These are phyloP conservation scores for Tripterygium wilfordii DNA, from an alignment of 177 flowering plant species.

Conservation along the genomic window DNA sequence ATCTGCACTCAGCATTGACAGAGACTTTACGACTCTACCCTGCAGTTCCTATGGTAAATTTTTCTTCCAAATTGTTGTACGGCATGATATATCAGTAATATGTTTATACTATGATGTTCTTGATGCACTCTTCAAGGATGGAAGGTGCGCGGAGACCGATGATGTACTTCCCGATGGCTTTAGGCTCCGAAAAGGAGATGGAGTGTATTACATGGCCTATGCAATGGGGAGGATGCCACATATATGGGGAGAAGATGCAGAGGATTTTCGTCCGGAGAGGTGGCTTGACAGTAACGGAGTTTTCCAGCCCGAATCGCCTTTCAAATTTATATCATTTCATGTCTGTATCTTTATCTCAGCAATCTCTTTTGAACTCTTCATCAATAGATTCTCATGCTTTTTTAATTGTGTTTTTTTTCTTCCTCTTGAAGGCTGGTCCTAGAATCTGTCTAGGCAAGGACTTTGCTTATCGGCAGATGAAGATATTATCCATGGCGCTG, in stretches of 20 bases:
- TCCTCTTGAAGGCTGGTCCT: conserved; percentile 58
- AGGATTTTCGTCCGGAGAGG: conserved; percentile 62
- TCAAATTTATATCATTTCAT: conserved; percentile 65
- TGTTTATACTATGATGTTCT: too few species aligned
- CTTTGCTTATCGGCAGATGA: conserved; percentile 72
- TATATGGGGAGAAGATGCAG: conserved; percentile 75
- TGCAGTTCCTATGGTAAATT: conserved; percentile 49
- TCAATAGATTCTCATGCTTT: too few species aligned
- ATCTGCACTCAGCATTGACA: conserved; percentile 58
- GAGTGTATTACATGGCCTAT: conserved; percentile 50
- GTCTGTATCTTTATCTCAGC: conserved; percentile 25
- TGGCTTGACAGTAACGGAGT: conserved; percentile 61
- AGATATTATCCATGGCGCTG: conserved; percentile 47
- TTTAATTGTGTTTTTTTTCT: background rate
- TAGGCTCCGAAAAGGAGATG: conserved; percentile 51
- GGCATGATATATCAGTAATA: too few species aligned
- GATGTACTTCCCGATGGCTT: conserved; percentile 73
- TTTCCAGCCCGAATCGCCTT: conserved; percentile 60
- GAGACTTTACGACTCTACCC: conserved; percentile 68
- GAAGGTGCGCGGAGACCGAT: conserved; percentile 43
- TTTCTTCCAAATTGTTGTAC: too few species aligned
- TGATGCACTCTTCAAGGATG: too few species aligned
- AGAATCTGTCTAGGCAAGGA: conserved; percentile 67
- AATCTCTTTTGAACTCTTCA: background rate
- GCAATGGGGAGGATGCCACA: conserved; percentile 71